Base-by-base conservation (phyloP, 768 basidiomycete genomes). In the Mrakia hoshinonis region DNA sequence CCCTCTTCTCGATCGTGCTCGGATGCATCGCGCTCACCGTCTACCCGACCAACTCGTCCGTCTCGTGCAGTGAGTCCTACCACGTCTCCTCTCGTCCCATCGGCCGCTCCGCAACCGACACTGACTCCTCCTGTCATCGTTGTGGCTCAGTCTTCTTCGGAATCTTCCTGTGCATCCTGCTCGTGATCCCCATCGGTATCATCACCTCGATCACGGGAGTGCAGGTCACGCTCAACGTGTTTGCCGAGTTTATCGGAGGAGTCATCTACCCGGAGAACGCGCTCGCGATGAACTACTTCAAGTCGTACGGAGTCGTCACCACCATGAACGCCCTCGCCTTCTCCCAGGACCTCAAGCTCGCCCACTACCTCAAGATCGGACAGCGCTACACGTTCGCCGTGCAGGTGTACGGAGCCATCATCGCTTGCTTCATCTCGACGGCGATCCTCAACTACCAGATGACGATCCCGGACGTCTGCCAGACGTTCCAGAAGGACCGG, bases 311-410 rank as follows among this genome's bases (percentile, higher is more conserved):
- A 31, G 22, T n/a, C 7, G 43, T 7, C 58, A 18, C 18, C 34
- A 61, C 38, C 46, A 72, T 72, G 39, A 73, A 91, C 77, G 86
- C 87, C 0, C 80, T 89, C 67, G 80, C 82, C 34, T 91, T 90
- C 76, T 82, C 86, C 22, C 85, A 85, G 36, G 87, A 90, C 77
- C 82, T 92, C 76, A 94, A 94, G 80, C 79, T 85, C 20, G 85
- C 84, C 15, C 81, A 81, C 65, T 82, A 82, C 75, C 77, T 78
- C 76, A 92, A 93, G 82, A 82, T 93, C 52, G 89, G 90, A 10
- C 92, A 91, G 60, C 85, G 89, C 69, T 81, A 86, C 74, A 90
- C 91, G 84, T 93, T 94, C 29, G 67, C 54, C 78, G 47, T 65
- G 39, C 7, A 65, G 46, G 26, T 51, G 20, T 36, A 38, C 38